Conservation (phyloP, 129 eudicot species). For the Escallonia rubra region DNA sequence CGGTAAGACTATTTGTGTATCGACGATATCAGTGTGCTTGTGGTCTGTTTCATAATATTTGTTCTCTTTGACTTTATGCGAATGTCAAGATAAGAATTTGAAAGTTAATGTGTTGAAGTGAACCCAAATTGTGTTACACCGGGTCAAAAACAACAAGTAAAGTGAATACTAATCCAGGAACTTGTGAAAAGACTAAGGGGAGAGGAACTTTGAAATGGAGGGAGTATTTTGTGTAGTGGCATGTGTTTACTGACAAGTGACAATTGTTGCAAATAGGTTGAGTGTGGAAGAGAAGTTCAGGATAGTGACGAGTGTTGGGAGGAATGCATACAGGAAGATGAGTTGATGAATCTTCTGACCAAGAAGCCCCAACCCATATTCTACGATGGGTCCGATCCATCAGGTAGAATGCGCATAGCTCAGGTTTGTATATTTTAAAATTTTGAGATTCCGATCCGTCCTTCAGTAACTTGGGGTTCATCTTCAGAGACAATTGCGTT, state of each 20-base stretch:
- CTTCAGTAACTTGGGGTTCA: too few relatives aligned
- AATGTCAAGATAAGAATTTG: background rate
- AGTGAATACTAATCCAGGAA: too few relatives aligned
- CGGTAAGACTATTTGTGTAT: slow-evolving; percentile 5
- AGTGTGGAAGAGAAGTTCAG: slow-evolving; percentile 51
- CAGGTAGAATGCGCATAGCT: slow-evolving; percentile 91
- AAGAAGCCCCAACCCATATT: slow-evolving; percentile 75
- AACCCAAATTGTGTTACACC: too few relatives aligned
- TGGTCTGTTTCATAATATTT: background rate
- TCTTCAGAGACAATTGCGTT: too few relatives aligned
- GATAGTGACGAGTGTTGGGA: slow-evolving; percentile 76
- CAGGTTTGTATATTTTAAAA: slow-evolving; percentile 40
- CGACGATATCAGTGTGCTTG: background rate
- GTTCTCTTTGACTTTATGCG: too few relatives aligned
- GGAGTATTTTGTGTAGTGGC: too few relatives aligned
- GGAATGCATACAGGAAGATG: slow-evolving; percentile 87
- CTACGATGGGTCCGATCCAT: slow-evolving; percentile 92
- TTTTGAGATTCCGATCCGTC: too few relatives aligned
- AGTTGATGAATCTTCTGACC: slow-evolving; percentile 52
- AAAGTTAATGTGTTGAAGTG: slow-evolving; percentile 4
- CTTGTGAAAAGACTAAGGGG: too few relatives aligned
- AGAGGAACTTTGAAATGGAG: too few relatives aligned
- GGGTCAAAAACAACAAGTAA: too few relatives aligned
- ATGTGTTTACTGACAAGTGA: too few relatives aligned
- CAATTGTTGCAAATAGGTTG: slow-evolving; percentile 25